Base-by-base conservation (phyloP, 805 yeast genomes). In the Debaryomyces prosopidis region DNA sequence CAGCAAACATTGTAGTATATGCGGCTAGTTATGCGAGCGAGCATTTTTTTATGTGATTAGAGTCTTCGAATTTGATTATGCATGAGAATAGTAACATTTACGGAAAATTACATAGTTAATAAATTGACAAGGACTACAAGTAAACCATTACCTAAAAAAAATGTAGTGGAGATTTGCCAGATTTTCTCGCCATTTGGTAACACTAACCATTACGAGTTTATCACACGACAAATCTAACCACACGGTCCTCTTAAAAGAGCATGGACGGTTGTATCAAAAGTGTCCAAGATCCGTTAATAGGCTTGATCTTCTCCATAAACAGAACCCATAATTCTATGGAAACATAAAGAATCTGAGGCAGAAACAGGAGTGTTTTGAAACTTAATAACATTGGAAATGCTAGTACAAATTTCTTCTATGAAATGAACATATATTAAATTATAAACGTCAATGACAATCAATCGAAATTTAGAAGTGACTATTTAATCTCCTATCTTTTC, bases 251-350 rank as follows among this genome's bases (percentile, higher is more conserved):
- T 52, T 61, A 66, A 67, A 55, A 58, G 50, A 50, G 50, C 54
- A 59, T 44, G 51, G 51, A 59, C 67, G 69, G 70, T 61, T 68
- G 82, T 78, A 78, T 78, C 83, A 78, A 75, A 69, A 44, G 57
- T 55, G 67, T 59, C 49, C 53, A 48, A 41, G 51, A 45, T 44
- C 53, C 67, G 54, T 65, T 58, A 50, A 48, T 56, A 59, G 70
- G 84, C 85, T 79, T 77, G 51, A 40, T 81, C 77, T 81, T 70
- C 85, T 80, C 85, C 85, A 63, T 71, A 63, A 73, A 53, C 58
- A 80, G 83, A 72, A 80, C 84, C 84, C 84, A 71, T 57, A 50
- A 66, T 65, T 73, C 82, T 66, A 79, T 68, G 58, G 76, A 52
- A 53, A 66, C 44, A 55, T 49, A 60, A 61, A 69, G 67, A 76